Evolutionary conservation across 192 early-diverging fungal genomes (phyloP).

Genomic region (Linnemannia zychae): DNA sequence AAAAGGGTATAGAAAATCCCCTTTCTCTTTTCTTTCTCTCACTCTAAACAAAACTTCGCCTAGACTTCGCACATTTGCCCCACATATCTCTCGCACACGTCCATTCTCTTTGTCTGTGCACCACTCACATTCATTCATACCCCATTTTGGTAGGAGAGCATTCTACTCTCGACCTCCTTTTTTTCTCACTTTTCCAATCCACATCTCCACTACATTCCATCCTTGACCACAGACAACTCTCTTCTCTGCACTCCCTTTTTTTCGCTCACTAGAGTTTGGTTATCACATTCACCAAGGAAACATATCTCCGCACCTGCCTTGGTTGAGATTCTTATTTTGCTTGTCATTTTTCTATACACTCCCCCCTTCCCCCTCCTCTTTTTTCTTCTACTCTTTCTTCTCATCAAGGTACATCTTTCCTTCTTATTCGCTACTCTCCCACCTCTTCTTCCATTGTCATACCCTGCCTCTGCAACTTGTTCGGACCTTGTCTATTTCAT

Average conservation of each 20-base stretch:
- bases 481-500: neutral
- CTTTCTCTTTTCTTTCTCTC: neutral
- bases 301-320: neutral
- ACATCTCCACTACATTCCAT: slow-evolving; percentile 51
- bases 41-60: neutral
- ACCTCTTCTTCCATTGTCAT: neutral
- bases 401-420: too few relatives aligned
- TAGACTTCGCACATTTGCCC: too few relatives aligned
- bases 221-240: slow-evolving; percentile 13
- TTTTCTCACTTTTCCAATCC: slow-evolving; percentile 22
- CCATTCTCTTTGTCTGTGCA: neutral
- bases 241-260: neutral
- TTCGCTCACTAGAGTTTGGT: neutral
- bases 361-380: too few relatives aligned
- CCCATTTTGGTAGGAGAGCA: neutral
- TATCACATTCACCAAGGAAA: neutral
- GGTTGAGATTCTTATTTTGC: neutral
- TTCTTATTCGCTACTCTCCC: too few relatives aligned
- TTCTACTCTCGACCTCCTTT: slow-evolving; percentile 31
- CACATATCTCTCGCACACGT: neutral
- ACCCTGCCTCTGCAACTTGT: neutral
- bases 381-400: neutral
- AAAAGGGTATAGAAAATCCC: neutral
- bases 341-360: neutral
- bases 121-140: neutral